Conservation (phyloP, 805 yeast species). For the Candida fluviatilis region DNA sequence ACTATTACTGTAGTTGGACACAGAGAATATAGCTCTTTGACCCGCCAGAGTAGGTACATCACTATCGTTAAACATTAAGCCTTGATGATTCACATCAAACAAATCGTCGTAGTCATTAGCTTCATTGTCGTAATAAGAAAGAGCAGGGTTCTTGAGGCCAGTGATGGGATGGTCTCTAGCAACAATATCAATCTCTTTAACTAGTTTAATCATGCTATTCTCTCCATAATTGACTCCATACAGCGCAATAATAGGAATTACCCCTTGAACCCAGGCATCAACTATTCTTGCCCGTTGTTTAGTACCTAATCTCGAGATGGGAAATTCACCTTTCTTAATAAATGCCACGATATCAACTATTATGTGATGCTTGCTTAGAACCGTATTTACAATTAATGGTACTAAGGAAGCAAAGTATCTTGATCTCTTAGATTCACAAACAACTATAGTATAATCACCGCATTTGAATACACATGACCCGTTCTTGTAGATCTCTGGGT, state of each 20-base stretch:
- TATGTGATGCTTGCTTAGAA: conserved; percentile 76
- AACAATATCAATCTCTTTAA: conserved; percentile 49
- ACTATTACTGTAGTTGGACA: conserved; percentile 8
- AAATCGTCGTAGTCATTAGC: conserved; percentile 17
- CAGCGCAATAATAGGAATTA: conserved; percentile 37
- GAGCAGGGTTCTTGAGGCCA: conserved; percentile 40
- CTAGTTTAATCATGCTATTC: conserved; percentile 51
- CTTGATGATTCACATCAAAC: conserved; percentile 28
- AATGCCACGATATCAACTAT: conserved; percentile 82
- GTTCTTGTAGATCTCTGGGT: conserved; percentile 53
- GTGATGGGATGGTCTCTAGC: conserved; percentile 36
- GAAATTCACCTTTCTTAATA: conserved; percentile 58
- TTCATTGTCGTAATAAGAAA: conserved; percentile 33
- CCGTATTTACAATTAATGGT: conserved; percentile 75
- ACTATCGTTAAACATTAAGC: conserved; percentile 25
- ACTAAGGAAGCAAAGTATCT: conserved; percentile 66
- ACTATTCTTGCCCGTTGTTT: conserved; percentile 73
- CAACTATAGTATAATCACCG: conserved; percentile 71
- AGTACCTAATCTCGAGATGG: conserved; percentile 67
- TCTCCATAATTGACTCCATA: conserved; percentile 66
- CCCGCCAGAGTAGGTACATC: conserved; percentile 1
- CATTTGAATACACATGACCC: conserved; percentile 72
- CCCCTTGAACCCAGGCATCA: conserved; percentile 47
- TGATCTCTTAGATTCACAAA: conserved; percentile 58
- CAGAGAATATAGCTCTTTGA: conserved; percentile 12